Evolutionary conservation across 768 basidiomycete genomes (phyloP).

Genomic region (Lanmaoa rubissima): DNA sequence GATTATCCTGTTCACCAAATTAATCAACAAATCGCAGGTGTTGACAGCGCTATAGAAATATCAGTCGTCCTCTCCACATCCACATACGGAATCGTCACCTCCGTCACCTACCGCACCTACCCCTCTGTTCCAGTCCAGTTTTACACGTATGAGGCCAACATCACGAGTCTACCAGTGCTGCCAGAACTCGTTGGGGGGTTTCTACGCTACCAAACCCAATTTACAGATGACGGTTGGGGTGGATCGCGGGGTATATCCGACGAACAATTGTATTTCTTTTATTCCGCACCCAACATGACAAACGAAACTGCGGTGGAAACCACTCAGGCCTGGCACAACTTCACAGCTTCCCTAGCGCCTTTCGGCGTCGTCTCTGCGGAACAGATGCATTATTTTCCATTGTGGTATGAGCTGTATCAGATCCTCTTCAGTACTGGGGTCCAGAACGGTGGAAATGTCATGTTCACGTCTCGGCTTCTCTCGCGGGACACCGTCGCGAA

Average conservation of each 20-base stretch:
- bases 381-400: not conserved
- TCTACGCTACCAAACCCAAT: constrained; percentile 32
- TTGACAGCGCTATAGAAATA: constrained; percentile 50
- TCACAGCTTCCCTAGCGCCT: constrained; percentile 11
- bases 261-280: constrained; percentile 14
- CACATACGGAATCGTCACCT: constrained; percentile 48
- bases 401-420: constrained; percentile 7
- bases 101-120: constrained; percentile 47
- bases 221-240: constrained; percentile 46
- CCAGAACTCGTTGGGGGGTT: constrained; percentile 35
- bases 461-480: constrained; percentile 9
- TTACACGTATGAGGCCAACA: constrained; percentile 31
- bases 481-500: constrained; percentile 9
- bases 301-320: constrained; percentile 35
- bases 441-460: not conserved
- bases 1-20: not conserved
- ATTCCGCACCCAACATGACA: constrained; percentile 37
- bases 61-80: constrained; percentile 43
- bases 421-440: not conserved
- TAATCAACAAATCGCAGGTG: constrained; percentile 31
- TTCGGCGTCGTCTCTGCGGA: constrained; percentile 4
- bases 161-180: constrained; percentile 30
- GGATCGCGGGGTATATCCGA: constrained; percentile 30
- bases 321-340: constrained; percentile 34
- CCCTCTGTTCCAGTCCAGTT: constrained; percentile 35